Base-by-base conservation (phyloP, 495 filamentous ascomycete species). In the Hapsidospora chrysogenum region DNA sequence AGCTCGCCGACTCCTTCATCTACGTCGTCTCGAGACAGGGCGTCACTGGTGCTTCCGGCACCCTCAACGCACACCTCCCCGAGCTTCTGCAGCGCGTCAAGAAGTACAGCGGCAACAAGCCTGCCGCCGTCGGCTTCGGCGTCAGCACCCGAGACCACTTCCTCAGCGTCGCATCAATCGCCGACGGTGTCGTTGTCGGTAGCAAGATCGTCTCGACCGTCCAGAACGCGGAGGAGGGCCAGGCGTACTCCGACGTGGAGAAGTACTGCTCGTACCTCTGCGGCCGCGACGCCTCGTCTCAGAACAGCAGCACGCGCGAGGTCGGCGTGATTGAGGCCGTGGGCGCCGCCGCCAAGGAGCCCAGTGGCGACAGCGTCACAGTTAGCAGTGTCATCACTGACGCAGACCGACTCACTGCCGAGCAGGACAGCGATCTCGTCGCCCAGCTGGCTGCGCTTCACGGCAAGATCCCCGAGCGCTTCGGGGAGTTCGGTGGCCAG, bases 1-100 rank as follows among this genome's bases (percentile, higher is more conserved):
- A 81, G 56, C 92, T 99, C 33, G 89, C 92, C 45, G 87, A 96
- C 57, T 93, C 85, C 7, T 99, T 99, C 64, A 92, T 99, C 58
- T 99, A 99, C 53, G 89, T 99, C 38, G 92, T 96, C 15, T 96
- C 89, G 2, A 71, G 87, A 41, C 93, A 95, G 83, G 89, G 89
- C 41, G 85, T 95, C 22, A 97, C 89, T 2, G 89, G 89, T 44
- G 89, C 84, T 15, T 77, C 77, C 0, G 85, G 86, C 19, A 74
- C 69, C 18, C 63, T 97, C 40, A 92, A 80, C 52, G 56, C 69
- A 27, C 76, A 78, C 36, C 68, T 97, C 8, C 80, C 85, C 11
- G 76, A 79, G 30, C 69, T 97, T 17, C 64, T 96, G 39, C 64
- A 66, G 29, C 71, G 80, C 2, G 89, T 97, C n/a, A 86, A 93